A percentile compares a stretch with the other conserved stretches of the same genome.
phyloP scores from a whole-genome alignment of 2,329 filamentous ascomycete species.

The Fusarium denticulatum region DNA sequence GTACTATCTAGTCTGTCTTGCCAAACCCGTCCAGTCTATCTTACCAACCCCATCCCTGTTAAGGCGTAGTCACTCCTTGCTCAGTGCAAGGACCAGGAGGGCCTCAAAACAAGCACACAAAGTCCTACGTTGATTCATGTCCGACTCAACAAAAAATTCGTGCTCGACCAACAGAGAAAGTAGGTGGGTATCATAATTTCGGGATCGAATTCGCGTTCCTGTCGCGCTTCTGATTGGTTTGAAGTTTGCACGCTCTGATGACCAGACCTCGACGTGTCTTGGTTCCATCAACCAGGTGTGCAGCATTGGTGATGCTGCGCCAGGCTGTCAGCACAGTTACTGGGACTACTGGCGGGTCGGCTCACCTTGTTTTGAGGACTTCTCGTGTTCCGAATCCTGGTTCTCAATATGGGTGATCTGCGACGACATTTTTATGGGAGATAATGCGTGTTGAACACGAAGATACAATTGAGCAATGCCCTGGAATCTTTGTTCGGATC shows the following conservation, averaged over 20 bases:
- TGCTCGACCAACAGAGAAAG: not conserved
- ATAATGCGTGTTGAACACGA: fast-evolving
- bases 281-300: fast-evolving
- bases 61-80: fast-evolving
- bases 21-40: not conserved
- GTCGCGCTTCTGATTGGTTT: fast-evolving
- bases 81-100: not conserved
- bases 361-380: not conserved
- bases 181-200: not conserved
- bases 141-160: not conserved
- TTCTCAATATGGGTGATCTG: not conserved
- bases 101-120: not conserved
- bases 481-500: not conserved
- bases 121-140: fast-evolving
- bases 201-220: fast-evolving
- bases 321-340: not conserved
- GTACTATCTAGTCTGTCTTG: not conserved
- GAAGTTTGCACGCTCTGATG: not conserved
- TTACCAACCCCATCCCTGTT: not conserved
- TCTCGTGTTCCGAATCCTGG: fast-evolving
- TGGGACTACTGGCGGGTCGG: fast-evolving
- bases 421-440: fast-evolving
- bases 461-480: fast-evolving
- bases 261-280: not conserved
- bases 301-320: not conserved